Evolutionary conservation across 2,329 filamentous ascomycete genomes (phyloP).

Genomic region (Penicillium vulpinum): DNA sequence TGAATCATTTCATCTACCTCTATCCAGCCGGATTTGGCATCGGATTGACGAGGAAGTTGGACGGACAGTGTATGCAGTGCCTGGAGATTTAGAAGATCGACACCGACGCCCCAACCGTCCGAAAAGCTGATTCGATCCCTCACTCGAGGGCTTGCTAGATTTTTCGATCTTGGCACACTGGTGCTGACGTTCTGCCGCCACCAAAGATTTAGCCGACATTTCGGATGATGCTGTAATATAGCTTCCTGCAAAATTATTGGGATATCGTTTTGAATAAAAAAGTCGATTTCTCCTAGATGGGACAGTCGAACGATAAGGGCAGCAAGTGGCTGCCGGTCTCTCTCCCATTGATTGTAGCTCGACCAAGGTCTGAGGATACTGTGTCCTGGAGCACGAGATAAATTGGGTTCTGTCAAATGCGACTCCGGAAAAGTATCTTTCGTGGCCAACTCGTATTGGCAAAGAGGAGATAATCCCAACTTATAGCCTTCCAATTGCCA

Average conservation of each 20-base stretch:
- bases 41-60: background rate
- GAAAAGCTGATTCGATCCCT: no score
- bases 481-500: constrained; percentile 1
- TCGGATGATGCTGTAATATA: constrained; percentile 5
- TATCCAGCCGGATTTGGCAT: background rate
- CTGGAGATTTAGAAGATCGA: constrained; percentile 3
- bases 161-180: background rate
- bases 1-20: background rate
- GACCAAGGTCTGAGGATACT: background rate
- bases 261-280: background rate
- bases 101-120: background rate
- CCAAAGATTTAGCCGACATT: constrained; percentile 1
- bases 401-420: background rate
- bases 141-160: background rate
- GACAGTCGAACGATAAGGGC: constrained; percentile 4
- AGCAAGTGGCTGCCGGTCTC: constrained; percentile 1
- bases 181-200: background rate
- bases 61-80: constrained; percentile 1
- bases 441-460: background rate
- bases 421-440: constrained; percentile 6
- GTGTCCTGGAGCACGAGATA: background rate
- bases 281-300: constrained; percentile 3
- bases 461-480: background rate
- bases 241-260: background rate
- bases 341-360: background rate